Evolutionary conservation across 2,329 filamentous ascomycete genomes (phyloP), one percentile per base, ranked within the genome.

Genomic region (Acrodontium crateriforme): DNA sequence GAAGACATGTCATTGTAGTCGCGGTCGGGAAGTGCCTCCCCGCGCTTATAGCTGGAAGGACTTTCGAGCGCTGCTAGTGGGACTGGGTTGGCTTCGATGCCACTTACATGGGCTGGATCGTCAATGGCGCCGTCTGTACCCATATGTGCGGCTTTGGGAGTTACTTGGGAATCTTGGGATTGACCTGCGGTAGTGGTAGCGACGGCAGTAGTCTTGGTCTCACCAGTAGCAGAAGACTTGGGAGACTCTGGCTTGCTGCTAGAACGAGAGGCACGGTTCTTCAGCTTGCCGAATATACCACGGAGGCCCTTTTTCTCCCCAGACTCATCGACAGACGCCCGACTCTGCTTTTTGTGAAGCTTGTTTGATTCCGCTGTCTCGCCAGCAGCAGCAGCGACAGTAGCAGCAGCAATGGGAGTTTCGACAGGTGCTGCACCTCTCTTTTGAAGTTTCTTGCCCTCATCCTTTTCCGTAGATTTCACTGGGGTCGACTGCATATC

Each of bases 271-370:
- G 30, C 29, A 15, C 38, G 38, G 29, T 31, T 35, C 16, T 40
- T 31, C 24, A 51, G 30, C 29, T 44, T 46, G 27, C 33, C 38
- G 28, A 51, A 42, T 30, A 51, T 38, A 20, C 46, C 46, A 8
- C 41, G 39, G 22, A 50, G 24, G 24, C 46, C 44, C 25, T 44
- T 46, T 30, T 36, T 14, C 27, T 42, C 37, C 17, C 37, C 38
- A n/a, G 30, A 14, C n/a, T 36, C 20, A 5, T 26, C 21, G 9
- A 30, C 10, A 10, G 16, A 16, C 15, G n/a, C n/a, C n/a, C n/a
- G n/a, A n/a, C n/a, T n/a, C n/a, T n/a, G n/a, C n/a, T n/a, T 5
- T 13, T 27, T 27, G 15, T 18, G 17, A 7, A 27, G 25, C 13
- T 16, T 27, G 24, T 17, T 20, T n/a, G n/a, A n/a, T n/a, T n/a